Evolutionary conservation across 129 eudicot species (phyloP).

Genomic region (Pulicaria dysenterica): DNA sequence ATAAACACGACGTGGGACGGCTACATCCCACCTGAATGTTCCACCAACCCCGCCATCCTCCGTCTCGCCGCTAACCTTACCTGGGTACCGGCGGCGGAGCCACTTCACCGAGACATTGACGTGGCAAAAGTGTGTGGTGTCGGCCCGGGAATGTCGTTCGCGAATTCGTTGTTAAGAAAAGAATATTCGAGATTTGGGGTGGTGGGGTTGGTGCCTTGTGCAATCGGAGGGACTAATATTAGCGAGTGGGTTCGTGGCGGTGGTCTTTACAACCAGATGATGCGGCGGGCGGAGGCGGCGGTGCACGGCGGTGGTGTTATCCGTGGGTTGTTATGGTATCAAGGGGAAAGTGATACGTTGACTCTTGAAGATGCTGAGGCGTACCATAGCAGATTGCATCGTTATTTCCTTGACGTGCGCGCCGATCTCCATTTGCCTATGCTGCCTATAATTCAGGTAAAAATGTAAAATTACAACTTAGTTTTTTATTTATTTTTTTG

Average conservation of each 20-base stretch:
- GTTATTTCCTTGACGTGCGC: slow-evolving; percentile 43
- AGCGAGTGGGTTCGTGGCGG: slow-evolving; percentile 64
- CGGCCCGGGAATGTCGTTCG: slow-evolving; percentile 83
- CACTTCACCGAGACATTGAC: slow-evolving; percentile 76
- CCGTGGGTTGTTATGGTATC: slow-evolving; percentile 64
- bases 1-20: slow-evolving; percentile 67
- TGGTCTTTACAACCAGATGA: slow-evolving; percentile 45
- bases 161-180: slow-evolving; percentile 42
- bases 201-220: slow-evolving; percentile 85
- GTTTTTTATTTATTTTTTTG: too few species aligned
- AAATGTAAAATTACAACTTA: too few species aligned
- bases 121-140: slow-evolving; percentile 54
- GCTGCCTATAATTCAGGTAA: slow-evolving; percentile 58
- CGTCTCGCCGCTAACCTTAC: slow-evolving; percentile 48
- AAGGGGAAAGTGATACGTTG: slow-evolving; percentile 69
- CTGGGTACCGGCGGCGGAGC: slow-evolving; percentile 76
- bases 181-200: slow-evolving; percentile 39
- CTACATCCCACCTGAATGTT: slow-evolving; percentile 52
- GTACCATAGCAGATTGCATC: slow-evolving; percentile 44
- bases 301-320: slow-evolving; percentile 51
- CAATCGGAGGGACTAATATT: slow-evolving; percentile 65
- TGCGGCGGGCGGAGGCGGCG: slow-evolving; percentile 49
- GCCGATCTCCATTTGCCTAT: slow-evolving; percentile 44
- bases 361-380: slow-evolving; percentile 40
- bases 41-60: slow-evolving; percentile 42